Conservation (phyloP, 306 rosid species). For the Vigna nakashimae region DNA sequence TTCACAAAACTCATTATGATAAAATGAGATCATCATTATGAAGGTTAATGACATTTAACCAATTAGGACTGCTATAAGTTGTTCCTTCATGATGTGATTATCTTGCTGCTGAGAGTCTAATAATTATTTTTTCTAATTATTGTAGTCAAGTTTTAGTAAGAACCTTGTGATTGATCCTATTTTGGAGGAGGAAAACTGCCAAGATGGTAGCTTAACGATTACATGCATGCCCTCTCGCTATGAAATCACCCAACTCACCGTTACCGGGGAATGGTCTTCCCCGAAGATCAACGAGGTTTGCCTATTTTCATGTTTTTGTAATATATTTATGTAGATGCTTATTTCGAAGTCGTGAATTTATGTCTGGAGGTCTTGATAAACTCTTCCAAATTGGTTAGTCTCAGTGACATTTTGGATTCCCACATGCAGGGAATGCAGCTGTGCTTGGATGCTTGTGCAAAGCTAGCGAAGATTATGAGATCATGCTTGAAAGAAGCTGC, state of each 20-base stretch:
- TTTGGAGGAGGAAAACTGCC: slow-evolving; percentile 88
- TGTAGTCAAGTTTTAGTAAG: slow-evolving; percentile 80
- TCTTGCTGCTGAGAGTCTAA: slow-evolving; percentile 34
- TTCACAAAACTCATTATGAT: slow-evolving; percentile 16
- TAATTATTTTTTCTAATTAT: slow-evolving; percentile 30
- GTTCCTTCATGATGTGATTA: neutral
- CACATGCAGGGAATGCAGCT: slow-evolving; percentile 86
- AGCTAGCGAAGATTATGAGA: slow-evolving; percentile 86
- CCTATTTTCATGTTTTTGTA: neutral
- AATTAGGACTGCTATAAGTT: slow-evolving; percentile 24
- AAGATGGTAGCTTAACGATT: slow-evolving; percentile 91
- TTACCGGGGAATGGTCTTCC: slow-evolving; percentile 95
- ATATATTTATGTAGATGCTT: neutral
- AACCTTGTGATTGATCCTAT: slow-evolving; percentile 86
- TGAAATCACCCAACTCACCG: slow-evolving; percentile 89
- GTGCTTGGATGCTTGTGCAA: slow-evolving; percentile 86
- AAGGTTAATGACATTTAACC: slow-evolving; percentile 22
- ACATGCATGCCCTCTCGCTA: slow-evolving; percentile 93
- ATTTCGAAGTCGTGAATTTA: slow-evolving; percentile 11
- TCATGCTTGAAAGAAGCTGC: slow-evolving; percentile 77
- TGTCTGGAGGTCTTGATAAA: neutral
- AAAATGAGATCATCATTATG: slow-evolving; percentile 19
- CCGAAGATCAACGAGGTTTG: slow-evolving; percentile 58
- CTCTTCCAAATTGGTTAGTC: slow-evolving; percentile 1
- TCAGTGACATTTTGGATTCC: slow-evolving; percentile 30